These are phyloP conservation scores for Sugiyamaella grinbergsii DNA, from an alignment of 1,139 yeast genomes.

Conservation along the genomic window DNA sequence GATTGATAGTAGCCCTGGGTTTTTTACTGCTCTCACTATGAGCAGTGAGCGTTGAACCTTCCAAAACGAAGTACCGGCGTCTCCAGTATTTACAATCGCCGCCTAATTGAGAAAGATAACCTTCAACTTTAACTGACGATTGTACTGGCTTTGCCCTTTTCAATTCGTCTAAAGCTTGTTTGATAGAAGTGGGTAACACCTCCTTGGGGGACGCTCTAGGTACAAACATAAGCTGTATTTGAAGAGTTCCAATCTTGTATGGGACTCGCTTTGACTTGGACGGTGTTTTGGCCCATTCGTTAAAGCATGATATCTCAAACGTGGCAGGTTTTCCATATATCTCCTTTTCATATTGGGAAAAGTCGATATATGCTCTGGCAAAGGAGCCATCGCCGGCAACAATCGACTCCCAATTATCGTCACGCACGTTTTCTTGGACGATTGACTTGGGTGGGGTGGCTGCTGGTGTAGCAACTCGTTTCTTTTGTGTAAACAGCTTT, in stretches of 20 bases:
- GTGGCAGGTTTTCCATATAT: slow-evolving; percentile 56
- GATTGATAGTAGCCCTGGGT: slow-evolving; percentile 69
- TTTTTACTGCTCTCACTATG: slow-evolving; percentile 63
- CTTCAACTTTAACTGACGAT: slow-evolving; percentile 46
- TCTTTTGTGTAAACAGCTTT: slow-evolving; percentile 29
- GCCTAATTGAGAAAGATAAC: slow-evolving; percentile 71
- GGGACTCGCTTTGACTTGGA: slow-evolving; percentile 51
- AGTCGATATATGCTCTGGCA: slow-evolving; percentile 69
- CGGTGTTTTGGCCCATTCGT: slow-evolving; percentile 70
- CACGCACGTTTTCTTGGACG: slow-evolving; percentile 11
- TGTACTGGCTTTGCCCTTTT: slow-evolving; percentile 29
- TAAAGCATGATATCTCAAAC: slow-evolving; percentile 63
- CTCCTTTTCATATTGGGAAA: slow-evolving; percentile 59
- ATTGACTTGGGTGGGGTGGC: slow-evolving; percentile 14
- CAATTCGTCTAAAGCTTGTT: slow-evolving; percentile 49
- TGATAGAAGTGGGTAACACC: slow-evolving; percentile 55
- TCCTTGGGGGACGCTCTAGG: slow-evolving; percentile 55
- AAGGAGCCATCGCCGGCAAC: slow-evolving; percentile 87
- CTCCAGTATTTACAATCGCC: slow-evolving; percentile 73
- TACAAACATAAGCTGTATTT: slow-evolving; percentile 70
- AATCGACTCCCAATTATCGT: slow-evolving; percentile 32
- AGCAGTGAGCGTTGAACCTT: slow-evolving; percentile 63
- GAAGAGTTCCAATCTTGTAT: slow-evolving; percentile 63
- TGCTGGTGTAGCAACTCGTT: slow-evolving; percentile 15
- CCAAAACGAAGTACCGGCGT: slow-evolving; percentile 60